Evolutionary conservation across 73 alveolate species (phyloP), one percentile per base, ranked within the genome.

Genomic region (Tetrahymena malaccensis): DNA sequence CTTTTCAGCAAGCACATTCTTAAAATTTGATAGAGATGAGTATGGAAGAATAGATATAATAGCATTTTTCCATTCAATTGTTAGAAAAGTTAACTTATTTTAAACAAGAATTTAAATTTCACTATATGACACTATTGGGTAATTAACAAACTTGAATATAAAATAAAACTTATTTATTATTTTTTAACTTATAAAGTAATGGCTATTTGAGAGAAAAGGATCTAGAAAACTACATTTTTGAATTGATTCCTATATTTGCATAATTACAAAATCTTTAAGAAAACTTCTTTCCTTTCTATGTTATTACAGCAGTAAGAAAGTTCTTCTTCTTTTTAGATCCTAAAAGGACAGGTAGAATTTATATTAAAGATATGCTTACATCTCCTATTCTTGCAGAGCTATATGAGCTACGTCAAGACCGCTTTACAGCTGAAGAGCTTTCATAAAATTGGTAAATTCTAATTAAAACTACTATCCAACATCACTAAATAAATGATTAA

Each of bases 51-150:
- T 99, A 33, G 99, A 99, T 96, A 98, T 99, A 56, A 99, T 99
- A 43, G 99, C 99, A 17, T 99, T 99, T 97, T 99, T 99, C 97
- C 99, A 99, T 96, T 99, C 98, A 93, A 99, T 99, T 22, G 99
- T 99, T 17, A 96, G 99, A 93, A 99, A 98, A 96, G 99, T 97
- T 34, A 98, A 98, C 93, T 85, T 98, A 34, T 98, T 98, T 94
- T 98, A 98, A 95, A 98, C 99, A 85, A 97, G 98, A 97, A 97
- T 96, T 25, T 95, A 97, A 95, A 98, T 98, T 43, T 96, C 98
- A 16, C 95, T 98, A 34, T 98, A 98, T 97, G 99, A 98, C 96
- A 95, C 98, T 12, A 95, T 97, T 31, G 99, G 99, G 94, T 98
- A 70, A 70, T 27, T 70, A n/a, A 70, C 15, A 5, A 70, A 70